phyloP scores from a whole-genome alignment of 768 basidiomycete species.

The Chlorophyllum brunneum region DNA sequence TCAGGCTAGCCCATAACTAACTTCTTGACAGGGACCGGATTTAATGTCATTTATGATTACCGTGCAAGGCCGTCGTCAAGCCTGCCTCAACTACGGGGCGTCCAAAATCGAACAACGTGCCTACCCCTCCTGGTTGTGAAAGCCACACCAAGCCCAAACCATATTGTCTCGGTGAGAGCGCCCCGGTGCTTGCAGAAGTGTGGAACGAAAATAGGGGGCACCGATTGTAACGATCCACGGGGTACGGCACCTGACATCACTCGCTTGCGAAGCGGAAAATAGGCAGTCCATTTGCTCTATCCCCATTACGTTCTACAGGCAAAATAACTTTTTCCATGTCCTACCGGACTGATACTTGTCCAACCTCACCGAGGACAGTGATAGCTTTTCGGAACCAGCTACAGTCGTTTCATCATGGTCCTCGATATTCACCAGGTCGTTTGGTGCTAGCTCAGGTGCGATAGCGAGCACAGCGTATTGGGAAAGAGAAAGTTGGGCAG shows the following conservation, averaged over 20 bases:
- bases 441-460: conserved; percentile 31
- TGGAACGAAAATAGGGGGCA: no score
- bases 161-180: no score
- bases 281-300: not conserved
- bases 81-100: no score
- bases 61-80: no score
- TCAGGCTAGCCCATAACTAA: no score
- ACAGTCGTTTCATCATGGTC: conserved; percentile 18
- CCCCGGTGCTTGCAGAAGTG: no score
- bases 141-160: no score
- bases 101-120: no score
- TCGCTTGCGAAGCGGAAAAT: not conserved
- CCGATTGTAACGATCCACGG: no score
- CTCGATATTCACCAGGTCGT: conserved; percentile 4
- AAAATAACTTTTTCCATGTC: not conserved
- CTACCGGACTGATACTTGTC: not conserved
- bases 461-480: conserved; percentile 34
- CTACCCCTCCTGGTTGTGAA: no score
- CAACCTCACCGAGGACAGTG: not conserved
- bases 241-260: not conserved
- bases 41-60: no score
- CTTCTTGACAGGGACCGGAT: no score
- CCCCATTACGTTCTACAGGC: not conserved
- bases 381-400: conserved; percentile 14
- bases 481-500: conserved; percentile 27